phyloP scores from a whole-genome alignment of 2,329 filamentous ascomycete species.

The Exophiala sideris region DNA sequence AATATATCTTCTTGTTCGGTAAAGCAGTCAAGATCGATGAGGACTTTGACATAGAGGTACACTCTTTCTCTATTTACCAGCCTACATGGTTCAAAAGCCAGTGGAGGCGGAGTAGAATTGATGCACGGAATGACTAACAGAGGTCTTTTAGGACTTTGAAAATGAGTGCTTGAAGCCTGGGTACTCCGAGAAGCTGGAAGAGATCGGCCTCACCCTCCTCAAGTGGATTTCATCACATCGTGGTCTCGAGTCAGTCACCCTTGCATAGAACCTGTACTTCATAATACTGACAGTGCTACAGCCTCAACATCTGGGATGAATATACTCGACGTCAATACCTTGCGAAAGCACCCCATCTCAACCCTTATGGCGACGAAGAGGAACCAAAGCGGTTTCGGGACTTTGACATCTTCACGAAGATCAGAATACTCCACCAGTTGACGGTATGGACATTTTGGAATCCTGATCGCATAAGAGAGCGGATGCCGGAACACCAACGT shows the following conservation, averaged over 20 bases:
- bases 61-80: slow-evolving; percentile 21
- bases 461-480: slow-evolving; percentile 79
- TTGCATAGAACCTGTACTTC: background rate
- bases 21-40: slow-evolving; percentile 85
- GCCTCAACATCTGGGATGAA: slow-evolving; percentile 84
- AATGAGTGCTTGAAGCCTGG: slow-evolving; percentile 76
- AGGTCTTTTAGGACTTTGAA: slow-evolving; percentile 69
- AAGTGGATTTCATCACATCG: slow-evolving; percentile 94
- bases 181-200: slow-evolving; percentile 67
- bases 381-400: slow-evolving; percentile 69
- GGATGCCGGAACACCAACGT: slow-evolving; percentile 71
- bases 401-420: slow-evolving; percentile 79
- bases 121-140: slow-evolving; percentile 23
- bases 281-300: slow-evolving; percentile 40
- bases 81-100: background rate
- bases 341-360: slow-evolving; percentile 71
- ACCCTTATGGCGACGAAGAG: slow-evolving; percentile 81
- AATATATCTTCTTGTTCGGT: slow-evolving; percentile 91
- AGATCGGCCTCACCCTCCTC: slow-evolving; percentile 80
- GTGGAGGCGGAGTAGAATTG: slow-evolving; percentile 18
- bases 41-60: slow-evolving; percentile 83
- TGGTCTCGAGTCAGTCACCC: slow-evolving; percentile 71
- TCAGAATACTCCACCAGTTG: slow-evolving; percentile 76
- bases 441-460: slow-evolving; percentile 86
- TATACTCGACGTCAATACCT: slow-evolving; percentile 86